phyloP scores from a whole-genome alignment of 164 flowering plant species.

The Taxillus chinensis region DNA sequence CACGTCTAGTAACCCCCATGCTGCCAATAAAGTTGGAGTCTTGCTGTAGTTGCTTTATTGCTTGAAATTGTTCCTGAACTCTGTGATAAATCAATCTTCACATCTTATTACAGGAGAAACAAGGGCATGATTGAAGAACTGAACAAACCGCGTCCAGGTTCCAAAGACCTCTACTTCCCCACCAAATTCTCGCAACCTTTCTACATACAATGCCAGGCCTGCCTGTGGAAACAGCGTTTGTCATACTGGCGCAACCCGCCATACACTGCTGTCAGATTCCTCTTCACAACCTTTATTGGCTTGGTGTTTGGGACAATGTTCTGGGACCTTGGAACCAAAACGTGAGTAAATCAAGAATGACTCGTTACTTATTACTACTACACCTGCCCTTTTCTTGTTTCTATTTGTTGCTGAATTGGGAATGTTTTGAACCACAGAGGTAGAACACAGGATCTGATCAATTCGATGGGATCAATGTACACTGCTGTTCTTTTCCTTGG shows the following conservation, averaged over 20 bases:
- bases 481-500: conserved; percentile 22
- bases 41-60: not conserved
- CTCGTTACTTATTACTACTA: too few species aligned
- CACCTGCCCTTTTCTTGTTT: too few species aligned
- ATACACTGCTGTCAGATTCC: not conserved
- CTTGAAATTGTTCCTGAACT: not conserved
- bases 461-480: conserved; percentile 32
- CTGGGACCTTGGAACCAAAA: not conserved
- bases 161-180: conserved; percentile 30
- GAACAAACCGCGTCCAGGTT: conserved; percentile 27
- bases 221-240: not conserved
- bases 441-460: conserved; percentile 13
- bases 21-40: not conserved
- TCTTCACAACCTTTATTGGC: not conserved
- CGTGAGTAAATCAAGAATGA: not conserved
- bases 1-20: not conserved
- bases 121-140: conserved; percentile 23
- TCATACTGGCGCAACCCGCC: conserved; percentile 3
- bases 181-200: conserved; percentile 42
- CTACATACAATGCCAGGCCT: conserved; percentile 3
- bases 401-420: not conserved
- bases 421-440: conserved; percentile 3
- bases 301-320: not conserved
- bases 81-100: conserved; percentile 20
- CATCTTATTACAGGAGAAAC: conserved; percentile 27